phyloP scores from a whole-genome alignment of 176 grass and related monocot species.

The Neostapfia colusana region DNA sequence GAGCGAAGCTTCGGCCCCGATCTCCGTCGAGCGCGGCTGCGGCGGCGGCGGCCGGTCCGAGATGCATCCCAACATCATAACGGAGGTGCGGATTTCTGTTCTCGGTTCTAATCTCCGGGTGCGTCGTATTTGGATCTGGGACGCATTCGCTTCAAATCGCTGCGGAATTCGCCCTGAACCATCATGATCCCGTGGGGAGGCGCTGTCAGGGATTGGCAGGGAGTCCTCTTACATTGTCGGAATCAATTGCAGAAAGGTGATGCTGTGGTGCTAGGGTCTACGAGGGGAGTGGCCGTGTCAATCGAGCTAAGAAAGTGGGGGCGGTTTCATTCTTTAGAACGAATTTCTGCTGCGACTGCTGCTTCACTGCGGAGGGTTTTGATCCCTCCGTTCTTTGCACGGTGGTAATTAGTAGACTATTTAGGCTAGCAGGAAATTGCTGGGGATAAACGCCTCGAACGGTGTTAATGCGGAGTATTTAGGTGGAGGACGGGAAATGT shows the following conservation, averaged over 20 bases:
- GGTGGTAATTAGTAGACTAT: background rate
- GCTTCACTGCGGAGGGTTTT: too few relatives aligned
- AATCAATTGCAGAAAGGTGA: background rate
- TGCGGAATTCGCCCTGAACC: background rate
- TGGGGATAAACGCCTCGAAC: background rate
- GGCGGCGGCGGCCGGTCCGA: conserved; percentile 41
- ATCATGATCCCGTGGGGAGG: conserved; percentile 4
- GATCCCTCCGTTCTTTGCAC: too few relatives aligned
- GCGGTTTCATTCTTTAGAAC: background rate
- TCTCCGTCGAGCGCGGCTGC: background rate
- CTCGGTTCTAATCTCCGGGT: background rate
- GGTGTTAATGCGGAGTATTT: background rate
- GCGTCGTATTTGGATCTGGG: conserved; percentile 19
- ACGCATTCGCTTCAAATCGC: background rate
- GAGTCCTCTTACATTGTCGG: too few relatives aligned
- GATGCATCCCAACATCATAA: conserved; percentile 87
- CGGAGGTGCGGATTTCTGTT: conserved; percentile 68
- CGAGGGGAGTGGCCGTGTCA: background rate
- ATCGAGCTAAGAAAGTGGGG: conserved; percentile 4
- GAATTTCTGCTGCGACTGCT: background rate
- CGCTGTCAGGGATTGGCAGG: too few relatives aligned
- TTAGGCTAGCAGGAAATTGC: conserved; percentile 5
- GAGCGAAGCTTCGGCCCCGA: conserved; percentile 30
- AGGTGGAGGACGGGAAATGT: background rate
- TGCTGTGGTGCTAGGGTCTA: conserved; percentile 19